Evolutionary conservation across 2,329 filamentous ascomycete species (phyloP).

Genomic region (Paecilomyces niveus): DNA sequence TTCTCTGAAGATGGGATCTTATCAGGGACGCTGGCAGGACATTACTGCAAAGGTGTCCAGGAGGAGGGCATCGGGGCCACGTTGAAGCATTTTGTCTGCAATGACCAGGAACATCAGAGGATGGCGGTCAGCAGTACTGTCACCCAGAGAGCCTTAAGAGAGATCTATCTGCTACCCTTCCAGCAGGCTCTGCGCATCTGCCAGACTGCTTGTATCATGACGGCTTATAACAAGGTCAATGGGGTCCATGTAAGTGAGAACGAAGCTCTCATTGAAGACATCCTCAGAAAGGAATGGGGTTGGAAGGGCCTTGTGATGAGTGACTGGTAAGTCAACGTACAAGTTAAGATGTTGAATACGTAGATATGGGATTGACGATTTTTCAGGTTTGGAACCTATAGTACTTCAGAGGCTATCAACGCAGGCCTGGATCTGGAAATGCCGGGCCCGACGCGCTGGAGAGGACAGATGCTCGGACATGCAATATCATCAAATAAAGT

Average conservation of each 20-base stretch:
- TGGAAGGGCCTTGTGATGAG: conserved; percentile 42
- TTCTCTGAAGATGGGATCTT: conserved; percentile 78
- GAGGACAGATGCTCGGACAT: conserved; percentile 32
- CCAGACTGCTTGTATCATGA: conserved; percentile 52
- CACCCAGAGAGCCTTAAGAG: conserved; percentile 49
- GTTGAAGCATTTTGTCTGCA: conserved; percentile 57
- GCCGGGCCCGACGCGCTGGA: conserved; percentile 40
- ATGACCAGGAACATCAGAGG: conserved; percentile 39
- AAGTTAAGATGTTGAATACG: neutral
- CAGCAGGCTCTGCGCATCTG: conserved; percentile 53
- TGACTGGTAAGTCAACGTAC: conserved; percentile 31
- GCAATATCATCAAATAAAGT: conserved; percentile 52
- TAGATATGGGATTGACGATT: neutral
- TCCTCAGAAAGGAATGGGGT: conserved; percentile 40
- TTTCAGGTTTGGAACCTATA: conserved; percentile 40
- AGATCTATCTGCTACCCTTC: conserved; percentile 59
- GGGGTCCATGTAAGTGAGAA: conserved; percentile 42
- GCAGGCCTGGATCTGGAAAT: conserved; percentile 43
- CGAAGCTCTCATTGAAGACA: conserved; percentile 32
- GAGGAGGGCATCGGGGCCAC: conserved; percentile 67
- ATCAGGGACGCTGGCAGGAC: conserved; percentile 64
- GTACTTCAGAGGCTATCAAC: conserved; percentile 36
- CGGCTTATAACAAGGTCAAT: conserved; percentile 52
- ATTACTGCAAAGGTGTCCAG: conserved; percentile 67
- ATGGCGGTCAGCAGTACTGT: conserved; percentile 35